Evolutionary conservation across 345 rosid species (phyloP).

Genomic region (Zanthoxylum bungeanum): DNA sequence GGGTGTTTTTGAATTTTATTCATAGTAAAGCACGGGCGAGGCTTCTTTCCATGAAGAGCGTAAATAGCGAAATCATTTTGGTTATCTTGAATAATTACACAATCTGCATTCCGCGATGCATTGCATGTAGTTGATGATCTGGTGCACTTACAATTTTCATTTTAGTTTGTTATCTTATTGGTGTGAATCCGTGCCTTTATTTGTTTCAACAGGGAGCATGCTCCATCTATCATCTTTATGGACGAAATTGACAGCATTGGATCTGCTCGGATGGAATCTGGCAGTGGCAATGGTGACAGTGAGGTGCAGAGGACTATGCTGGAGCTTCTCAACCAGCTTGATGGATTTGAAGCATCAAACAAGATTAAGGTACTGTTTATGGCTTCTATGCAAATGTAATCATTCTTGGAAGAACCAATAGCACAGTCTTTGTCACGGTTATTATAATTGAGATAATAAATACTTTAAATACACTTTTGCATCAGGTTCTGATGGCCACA

Average conservation of each 20-base stretch:
- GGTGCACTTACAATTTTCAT: background rate
- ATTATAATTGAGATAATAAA: background rate
- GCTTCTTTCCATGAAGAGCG: background rate
- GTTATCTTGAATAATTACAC: background rate
- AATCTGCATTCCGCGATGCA: background rate
- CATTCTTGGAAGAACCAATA: background rate
- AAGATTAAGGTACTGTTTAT: constrained; percentile 73
- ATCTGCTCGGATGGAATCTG: constrained; percentile 99
- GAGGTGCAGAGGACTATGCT: constrained; percentile 98
- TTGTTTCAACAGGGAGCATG: constrained; percentile 68
- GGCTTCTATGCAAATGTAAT: background rate
- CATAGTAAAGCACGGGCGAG: background rate
- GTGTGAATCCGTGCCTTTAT: background rate
- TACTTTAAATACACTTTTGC: constrained; percentile 1
- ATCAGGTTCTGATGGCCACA: constrained; percentile 97
- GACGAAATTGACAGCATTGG: constrained; percentile 98
- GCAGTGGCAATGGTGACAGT: constrained; percentile 98
- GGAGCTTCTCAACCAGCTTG: constrained; percentile 99
- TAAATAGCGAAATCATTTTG: background rate
- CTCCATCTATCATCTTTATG: constrained; percentile 98
- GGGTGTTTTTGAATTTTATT: background rate
- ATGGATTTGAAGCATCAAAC: constrained; percentile 98
- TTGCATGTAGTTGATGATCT: constrained; percentile 1
- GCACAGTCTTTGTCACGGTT: background rate
- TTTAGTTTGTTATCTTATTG: constrained; percentile 6